Base-by-base conservation (phyloP, 2,329 filamentous ascomycete genomes). In the Salinomyces thailandicus region DNA sequence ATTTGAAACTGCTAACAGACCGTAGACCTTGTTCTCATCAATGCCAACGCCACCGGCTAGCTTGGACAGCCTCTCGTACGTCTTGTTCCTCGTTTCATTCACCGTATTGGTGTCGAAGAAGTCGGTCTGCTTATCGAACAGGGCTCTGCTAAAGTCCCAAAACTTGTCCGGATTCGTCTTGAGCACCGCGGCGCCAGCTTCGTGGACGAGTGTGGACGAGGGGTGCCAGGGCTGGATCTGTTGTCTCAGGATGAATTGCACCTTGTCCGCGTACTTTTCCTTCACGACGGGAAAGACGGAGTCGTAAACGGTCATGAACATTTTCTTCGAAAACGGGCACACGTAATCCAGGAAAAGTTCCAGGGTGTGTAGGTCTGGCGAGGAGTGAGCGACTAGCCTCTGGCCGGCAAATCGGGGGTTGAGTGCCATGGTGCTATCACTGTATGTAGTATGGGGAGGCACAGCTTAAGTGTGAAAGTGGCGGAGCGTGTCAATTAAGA, bases 201-300 rank as follows among this genome's bases (percentile, higher is more conserved):
- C 89, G 66, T 89, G 84, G 38, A 75, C 69, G 18, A 69, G 60
- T 0, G 64, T 69, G 0, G 57, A 86, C 14, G 81, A 85, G 2
- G 89, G 89, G 63, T 96, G 87, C 89, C 89, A 54, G 11, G 86
- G 85, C 66, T 94, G 86, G 53, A 95, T 76, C 59, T 94, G 86
- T 59, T 89, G 87, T 33, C 87, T 81, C 69, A 95, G 84, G 53
- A 96, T 74, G 49, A 93, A 69, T 50, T 82, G 72, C 2, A 94
- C 64, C 43, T 69, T 71, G 41, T 66, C 69, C 16, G 64, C 50
- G 45, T 81, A 77, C 51, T 77, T 77, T 33, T 68, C 51, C 43
- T 71, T 67, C 49, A 93, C 69, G 32, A 74, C 59, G 1, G 83
- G 79, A 41, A 75, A 67, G 40, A 93, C 73, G 18, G 68, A 62